Conservation (phyloP, 129 eudicot species). For the Centella asiatica region DNA sequence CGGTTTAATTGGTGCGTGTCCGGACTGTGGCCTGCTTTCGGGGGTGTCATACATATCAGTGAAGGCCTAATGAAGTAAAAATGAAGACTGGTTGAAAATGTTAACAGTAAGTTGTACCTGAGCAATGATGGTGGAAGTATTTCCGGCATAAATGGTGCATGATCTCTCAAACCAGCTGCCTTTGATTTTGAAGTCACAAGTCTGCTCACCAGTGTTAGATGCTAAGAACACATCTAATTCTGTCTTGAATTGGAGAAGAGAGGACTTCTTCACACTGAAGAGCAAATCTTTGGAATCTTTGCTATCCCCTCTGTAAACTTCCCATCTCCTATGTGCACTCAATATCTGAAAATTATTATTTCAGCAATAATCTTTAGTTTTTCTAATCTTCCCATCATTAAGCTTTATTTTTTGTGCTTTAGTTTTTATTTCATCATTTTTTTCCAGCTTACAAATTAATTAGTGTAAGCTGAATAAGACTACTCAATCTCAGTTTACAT, state of each 20-base stretch:
- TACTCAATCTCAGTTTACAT: too few relatives aligned
- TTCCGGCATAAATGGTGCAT: conserved; percentile 17
- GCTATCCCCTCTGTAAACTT: conserved; percentile 33
- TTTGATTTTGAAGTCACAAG: conserved; percentile 29
- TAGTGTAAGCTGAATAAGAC: too few relatives aligned
- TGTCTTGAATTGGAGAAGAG: conserved; percentile 27
- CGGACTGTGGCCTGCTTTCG: too few relatives aligned
- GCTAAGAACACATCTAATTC: conserved; percentile 28
- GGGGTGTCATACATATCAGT: neutral
- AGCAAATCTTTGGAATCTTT: conserved; percentile 18
- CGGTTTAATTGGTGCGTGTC: too few relatives aligned
- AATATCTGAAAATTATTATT: conserved; percentile 11
- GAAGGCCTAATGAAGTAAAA: neutral
- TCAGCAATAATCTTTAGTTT: neutral
- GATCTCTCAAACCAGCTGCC: conserved; percentile 39
- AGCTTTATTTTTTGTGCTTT: too few relatives aligned
- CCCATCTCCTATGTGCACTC: conserved; percentile 29
- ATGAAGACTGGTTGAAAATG: neutral
- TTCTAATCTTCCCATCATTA: too few relatives aligned
- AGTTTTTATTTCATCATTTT: too few relatives aligned
- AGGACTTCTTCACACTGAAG: conserved; percentile 26
- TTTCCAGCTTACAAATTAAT: too few relatives aligned
- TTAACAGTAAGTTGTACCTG: conserved; percentile 8
- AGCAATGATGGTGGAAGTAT: conserved; percentile 16
- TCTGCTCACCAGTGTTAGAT: neutral